Percentiles rank a stretch among this genome's conserved stretches.
Conservation (phyloP, 768 basidiomycete genomes). For the Podaxis mareebaensis region DNA sequence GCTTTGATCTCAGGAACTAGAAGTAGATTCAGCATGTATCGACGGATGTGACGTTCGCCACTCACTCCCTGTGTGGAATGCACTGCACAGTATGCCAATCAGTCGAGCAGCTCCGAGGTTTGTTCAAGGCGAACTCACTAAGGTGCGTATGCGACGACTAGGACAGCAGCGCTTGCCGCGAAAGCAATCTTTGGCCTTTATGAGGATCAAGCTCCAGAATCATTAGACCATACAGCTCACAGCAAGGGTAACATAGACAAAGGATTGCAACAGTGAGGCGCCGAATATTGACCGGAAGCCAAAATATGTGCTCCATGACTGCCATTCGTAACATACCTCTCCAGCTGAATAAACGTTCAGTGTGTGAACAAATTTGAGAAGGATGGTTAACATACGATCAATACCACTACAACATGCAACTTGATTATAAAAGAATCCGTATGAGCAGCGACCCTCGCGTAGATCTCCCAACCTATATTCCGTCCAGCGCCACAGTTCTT, state of each 20-base stretch:
- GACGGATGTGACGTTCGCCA: conserved; percentile 14
- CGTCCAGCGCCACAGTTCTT: conserved; percentile 4
- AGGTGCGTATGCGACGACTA: conserved; percentile 68
- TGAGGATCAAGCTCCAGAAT: conserved; percentile 1
- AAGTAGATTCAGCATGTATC: background rate
- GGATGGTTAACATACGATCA: conserved; percentile 44
- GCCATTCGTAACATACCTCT: conserved; percentile 66
- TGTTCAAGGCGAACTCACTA: conserved; percentile 46
- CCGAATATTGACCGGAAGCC: conserved; percentile 54
- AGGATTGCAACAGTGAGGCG: conserved; percentile 63
- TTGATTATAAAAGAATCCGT: conserved; percentile 73
- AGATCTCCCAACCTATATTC: conserved; percentile 62
- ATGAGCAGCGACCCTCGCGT: conserved; percentile 65
- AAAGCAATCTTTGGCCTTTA: conserved; percentile 49
- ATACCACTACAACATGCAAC: conserved; percentile 70
- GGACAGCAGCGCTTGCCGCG: conserved; percentile 60
- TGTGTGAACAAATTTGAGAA: background rate
- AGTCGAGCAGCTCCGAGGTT: background rate
- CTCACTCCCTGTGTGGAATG: conserved; percentile 81
- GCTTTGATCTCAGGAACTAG: conserved; percentile 81
- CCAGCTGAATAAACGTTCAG: conserved; percentile 45
- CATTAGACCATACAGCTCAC: conserved; percentile 37
- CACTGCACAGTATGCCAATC: conserved; percentile 37
- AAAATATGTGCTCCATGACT: conserved; percentile 65
- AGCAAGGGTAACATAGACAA: conserved; percentile 63